Percentiles rank a stretch among this genome's conserved stretches.
Evolutionary conservation across 805 yeast species (phyloP).

Genomic region (Peterozyma toletana): DNA sequence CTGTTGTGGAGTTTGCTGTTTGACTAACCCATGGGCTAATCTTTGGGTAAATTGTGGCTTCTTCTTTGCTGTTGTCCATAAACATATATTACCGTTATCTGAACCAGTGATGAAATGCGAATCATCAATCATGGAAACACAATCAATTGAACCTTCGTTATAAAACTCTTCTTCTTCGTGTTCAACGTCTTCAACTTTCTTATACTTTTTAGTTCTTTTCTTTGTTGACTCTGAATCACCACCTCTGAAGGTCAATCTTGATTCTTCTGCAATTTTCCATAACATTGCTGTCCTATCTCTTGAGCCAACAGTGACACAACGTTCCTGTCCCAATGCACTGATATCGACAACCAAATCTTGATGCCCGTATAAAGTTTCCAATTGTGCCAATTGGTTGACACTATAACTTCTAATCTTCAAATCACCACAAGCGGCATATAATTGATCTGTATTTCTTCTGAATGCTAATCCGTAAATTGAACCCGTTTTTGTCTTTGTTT

Average conservation of each 20-base stretch:
- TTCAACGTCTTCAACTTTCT: conserved; percentile 21
- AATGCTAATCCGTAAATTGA: conserved; percentile 68
- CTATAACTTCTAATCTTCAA: conserved; percentile 83
- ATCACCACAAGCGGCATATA: conserved; percentile 91
- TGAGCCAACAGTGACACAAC: conserved; percentile 94
- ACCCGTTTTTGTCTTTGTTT: conserved; percentile 65
- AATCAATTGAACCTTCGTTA: conserved; percentile 85
- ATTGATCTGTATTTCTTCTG: conserved; percentile 73
- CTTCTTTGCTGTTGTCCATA: conserved; percentile 90
- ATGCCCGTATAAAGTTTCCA: conserved; percentile 91
- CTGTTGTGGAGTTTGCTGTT: conserved; percentile 33
- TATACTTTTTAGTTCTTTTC: conserved; percentile 26
- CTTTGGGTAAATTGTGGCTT: conserved; percentile 70
- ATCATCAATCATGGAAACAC: conserved; percentile 87
- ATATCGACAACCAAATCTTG: conserved; percentile 85
- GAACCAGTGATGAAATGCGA: conserved; percentile 91
- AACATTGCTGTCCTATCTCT: conserved; percentile 92
- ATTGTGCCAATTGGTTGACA: conserved; percentile 77
- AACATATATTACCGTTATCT: conserved; percentile 83
- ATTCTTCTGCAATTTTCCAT: conserved; percentile 96
- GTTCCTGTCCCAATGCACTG: conserved; percentile 73
- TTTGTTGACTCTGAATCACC: conserved; percentile 55
- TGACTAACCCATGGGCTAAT: conserved; percentile 68
- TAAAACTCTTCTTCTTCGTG: conserved; percentile 28
- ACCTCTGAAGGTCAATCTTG: conserved; percentile 88